Base-by-base conservation (phyloP, 495 filamentous ascomycete species). In the Trichoderma asperelloides region DNA sequence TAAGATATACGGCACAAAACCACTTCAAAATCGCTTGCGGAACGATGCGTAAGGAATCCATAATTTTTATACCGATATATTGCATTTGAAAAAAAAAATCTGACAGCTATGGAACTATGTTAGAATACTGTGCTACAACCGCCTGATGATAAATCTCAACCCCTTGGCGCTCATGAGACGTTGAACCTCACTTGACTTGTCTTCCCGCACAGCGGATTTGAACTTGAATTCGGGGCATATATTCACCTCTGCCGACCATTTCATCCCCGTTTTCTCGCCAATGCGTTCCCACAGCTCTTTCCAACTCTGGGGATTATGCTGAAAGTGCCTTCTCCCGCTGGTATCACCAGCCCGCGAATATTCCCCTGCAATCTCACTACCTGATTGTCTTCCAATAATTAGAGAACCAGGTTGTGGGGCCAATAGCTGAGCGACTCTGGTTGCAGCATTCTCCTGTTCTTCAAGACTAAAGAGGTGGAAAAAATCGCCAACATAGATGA, bases 381-480 rank as follows among this genome's bases (percentile, higher is more conserved):
- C 49, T 21, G 49, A 21, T 25, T 84, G 81, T 12, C 79, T 75
- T 6, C 81, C 80, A 39, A 79, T 68, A 15, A 82, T 71, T 69
- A 79, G 77, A 23, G 76, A 72, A 0, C 68, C 70, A 43, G 72
- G 68, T 18, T 75, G 71, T 7, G 72, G 68, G 65, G 75, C 73
- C 27, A 87, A 72, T 9, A 89, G 73, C 28, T 66, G 69, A 0
- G 82, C 72, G 4, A 89, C 69, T 6, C 76, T 73, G 67, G 80
- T 80, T 2, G 78, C 81, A 11, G 83, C 70, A 0, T 69, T 47
- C 11, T 85, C 71, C 69, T 89, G 87, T 8, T 82, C 73, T 0
- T 82, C 78, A 69, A 76, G 85, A n/a, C 68, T 69, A 66, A 87
- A 90, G 8, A 89, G 76, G 65, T 89, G 87, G 55, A 90, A 82